Conservation (phyloP, 2,329 filamentous ascomycete species). For the Aspergillaceae sp. region DNA sequence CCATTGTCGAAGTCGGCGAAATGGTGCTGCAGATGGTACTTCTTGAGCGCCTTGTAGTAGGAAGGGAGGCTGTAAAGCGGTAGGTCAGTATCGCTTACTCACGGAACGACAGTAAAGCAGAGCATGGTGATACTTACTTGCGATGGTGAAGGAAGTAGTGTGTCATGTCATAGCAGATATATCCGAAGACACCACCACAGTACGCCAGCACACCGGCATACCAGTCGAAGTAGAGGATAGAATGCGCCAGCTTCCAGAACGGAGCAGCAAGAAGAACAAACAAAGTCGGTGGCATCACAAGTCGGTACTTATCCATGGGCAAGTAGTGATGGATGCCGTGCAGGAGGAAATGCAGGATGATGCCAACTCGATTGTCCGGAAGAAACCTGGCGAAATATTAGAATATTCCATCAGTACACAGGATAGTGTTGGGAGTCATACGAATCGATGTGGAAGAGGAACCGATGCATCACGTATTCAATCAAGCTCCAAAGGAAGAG, state of each 20-base stretch:
- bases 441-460: slow-evolving; percentile 88
- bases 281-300: slow-evolving; percentile 92
- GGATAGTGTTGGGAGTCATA: slow-evolving; percentile 42
- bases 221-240: slow-evolving; percentile 78
- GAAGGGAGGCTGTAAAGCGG: slow-evolving; percentile 54
- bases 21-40: slow-evolving; percentile 93
- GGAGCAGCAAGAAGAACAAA: slow-evolving; percentile 76
- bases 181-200: slow-evolving; percentile 89
- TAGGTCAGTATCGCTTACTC: slow-evolving; percentile 5
- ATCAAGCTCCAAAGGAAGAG: slow-evolving; percentile 77
- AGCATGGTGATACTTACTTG: slow-evolving; percentile 48
- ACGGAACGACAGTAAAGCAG: neutral
- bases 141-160: slow-evolving; percentile 98
- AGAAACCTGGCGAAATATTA: slow-evolving; percentile 54
- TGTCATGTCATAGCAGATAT: slow-evolving; percentile 92
- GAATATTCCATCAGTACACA: slow-evolving; percentile 3
- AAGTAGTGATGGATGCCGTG: slow-evolving; percentile 97
- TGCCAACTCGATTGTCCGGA: slow-evolving; percentile 78
- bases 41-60: slow-evolving; percentile 90
- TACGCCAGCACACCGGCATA: slow-evolving; percentile 67
- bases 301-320: slow-evolving; percentile 95
- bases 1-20: slow-evolving; percentile 97
- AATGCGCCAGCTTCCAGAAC: slow-evolving; percentile 86
- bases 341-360: slow-evolving; percentile 85
- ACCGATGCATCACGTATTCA: slow-evolving; percentile 83